Conservation (phyloP, 768 basidiomycete genomes). For the Naganishia friedmannii region DNA sequence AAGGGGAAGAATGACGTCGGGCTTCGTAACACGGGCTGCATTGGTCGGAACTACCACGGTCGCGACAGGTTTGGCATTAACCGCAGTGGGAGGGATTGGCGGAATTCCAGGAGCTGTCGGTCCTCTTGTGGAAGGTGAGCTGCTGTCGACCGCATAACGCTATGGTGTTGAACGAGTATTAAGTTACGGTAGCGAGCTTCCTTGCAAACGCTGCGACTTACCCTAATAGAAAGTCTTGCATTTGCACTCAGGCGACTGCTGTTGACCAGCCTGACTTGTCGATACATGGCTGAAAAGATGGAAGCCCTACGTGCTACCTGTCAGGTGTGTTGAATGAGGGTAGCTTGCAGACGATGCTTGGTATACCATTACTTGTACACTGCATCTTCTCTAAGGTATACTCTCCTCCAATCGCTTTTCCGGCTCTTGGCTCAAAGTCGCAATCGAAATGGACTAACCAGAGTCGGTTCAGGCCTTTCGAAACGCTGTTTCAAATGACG, state of each 20-base stretch:
- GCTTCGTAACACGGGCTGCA: slow-evolving; percentile 13
- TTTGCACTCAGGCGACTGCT: slow-evolving; percentile 12
- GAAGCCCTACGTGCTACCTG: slow-evolving; percentile 10
- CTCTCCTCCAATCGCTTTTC: slow-evolving; percentile 22
- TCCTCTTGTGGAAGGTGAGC: slow-evolving; percentile 5
- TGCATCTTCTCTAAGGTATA: background rate
- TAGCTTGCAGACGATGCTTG: background rate
- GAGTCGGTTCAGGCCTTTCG: background rate
- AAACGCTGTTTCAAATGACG: background rate
- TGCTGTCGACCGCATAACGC: slow-evolving; percentile 30
- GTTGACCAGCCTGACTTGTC: slow-evolving; percentile 29
- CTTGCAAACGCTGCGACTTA: background rate
- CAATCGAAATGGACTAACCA: slow-evolving; percentile 1
- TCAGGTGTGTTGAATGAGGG: background rate
- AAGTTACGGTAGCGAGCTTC: background rate
- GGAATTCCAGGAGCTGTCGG: slow-evolving; percentile 27
- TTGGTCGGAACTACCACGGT: slow-evolving; percentile 24
- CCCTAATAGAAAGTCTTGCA: slow-evolving; percentile 10
- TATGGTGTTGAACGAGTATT: slow-evolving; percentile 8
- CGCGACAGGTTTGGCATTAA: slow-evolving; percentile 19
- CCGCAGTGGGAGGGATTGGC: slow-evolving; percentile 25
- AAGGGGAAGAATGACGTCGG: slow-evolving; percentile 19
- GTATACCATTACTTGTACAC: background rate
- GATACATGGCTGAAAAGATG: slow-evolving; percentile 17
- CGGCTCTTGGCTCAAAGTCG: background rate